Evolutionary conservation across 805 yeast species (phyloP), one percentile per base, ranked within the genome.

Genomic region (Candida chauliodis): DNA sequence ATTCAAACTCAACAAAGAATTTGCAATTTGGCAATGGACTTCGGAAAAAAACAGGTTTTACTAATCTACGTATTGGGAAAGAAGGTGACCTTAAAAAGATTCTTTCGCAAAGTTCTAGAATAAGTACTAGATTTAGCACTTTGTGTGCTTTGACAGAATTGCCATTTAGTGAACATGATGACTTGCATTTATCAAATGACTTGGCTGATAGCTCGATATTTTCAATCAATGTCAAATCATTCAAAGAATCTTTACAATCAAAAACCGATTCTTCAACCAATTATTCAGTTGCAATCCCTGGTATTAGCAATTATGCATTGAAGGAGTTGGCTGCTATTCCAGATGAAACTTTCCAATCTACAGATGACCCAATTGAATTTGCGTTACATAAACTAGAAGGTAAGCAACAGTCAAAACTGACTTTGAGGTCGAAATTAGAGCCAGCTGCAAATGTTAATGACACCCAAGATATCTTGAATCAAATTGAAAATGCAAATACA

Each of bases 301-400:
- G 73, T 2, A 67, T 69, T 14, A 66, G 69, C 47, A 63, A 52
- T 38, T 57, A 52, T 43, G 67, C 64, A 4, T 53, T 69, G 33
- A 63, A 66, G 29, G 87, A 81, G 51, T 70, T 89, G 34, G 95
- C 95, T 1, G 84, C 84, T 5, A 78, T 90, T 36, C 91, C 96
- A 0, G 96, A 91, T 56, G 89, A 83, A 33, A 71, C 80, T 0
- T 64, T 75, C 29, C 69, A 65, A 27, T 75, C 71, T 21, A 76
- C 71, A 20, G 77, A 73, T 13, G 85, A 87, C 58, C 96, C 95
- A 0, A 66, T 89, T 10, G 73, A 71, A 36, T 77, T 79, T 33
- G 89, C 98, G 0, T 66, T 90, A 48, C 69, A 69, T 60, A 90
- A 84, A 59, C 66, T 91, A 21, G 95, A 86, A 59, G 98, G 96